These are phyloP conservation scores for Venturiaceae sp. DNA, from an alignment of 2,329 filamentous ascomycete species.

Conservation along the genomic window DNA sequence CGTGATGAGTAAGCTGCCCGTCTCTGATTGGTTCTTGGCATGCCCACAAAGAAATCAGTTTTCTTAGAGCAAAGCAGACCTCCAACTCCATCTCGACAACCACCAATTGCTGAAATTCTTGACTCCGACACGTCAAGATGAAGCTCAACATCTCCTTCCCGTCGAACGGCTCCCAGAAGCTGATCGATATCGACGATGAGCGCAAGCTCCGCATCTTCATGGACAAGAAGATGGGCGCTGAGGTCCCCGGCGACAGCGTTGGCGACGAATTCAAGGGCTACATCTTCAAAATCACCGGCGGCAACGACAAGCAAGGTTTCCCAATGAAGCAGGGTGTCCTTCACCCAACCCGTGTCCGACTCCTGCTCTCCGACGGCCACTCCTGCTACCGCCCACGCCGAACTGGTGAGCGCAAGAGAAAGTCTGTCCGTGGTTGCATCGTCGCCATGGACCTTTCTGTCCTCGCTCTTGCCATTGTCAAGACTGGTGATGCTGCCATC, in stretches of 20 bases:
- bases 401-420: slow-evolving; percentile 97
- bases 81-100: not conserved
- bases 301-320: slow-evolving; percentile 99
- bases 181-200: slow-evolving; percentile 99
- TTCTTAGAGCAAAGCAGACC: no score
- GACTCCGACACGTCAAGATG: slow-evolving; percentile 48
- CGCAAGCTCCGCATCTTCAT: slow-evolving; percentile 98
- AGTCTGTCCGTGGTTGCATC: slow-evolving; percentile 98
- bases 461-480: slow-evolving; percentile 88
- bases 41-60: no score
- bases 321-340: slow-evolving; percentile 99
- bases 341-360: slow-evolving; percentile 95
- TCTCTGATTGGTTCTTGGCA: not conserved
- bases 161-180: slow-evolving; percentile 99
- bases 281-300: slow-evolving; percentile 98
- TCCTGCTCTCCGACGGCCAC: slow-evolving; percentile 93
- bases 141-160: slow-evolving; percentile 81
- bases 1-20: no score
- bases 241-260: slow-evolving; percentile 88
- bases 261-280: slow-evolving; percentile 99
- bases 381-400: slow-evolving; percentile 98
- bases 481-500: slow-evolving; percentile 92
- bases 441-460: slow-evolving; percentile 92
- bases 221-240: slow-evolving; percentile 93
- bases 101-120: slow-evolving; percentile 6